These are phyloP conservation scores for Hyaloscypha hepaticicola DNA, from an alignment of 495 filamentous ascomycete species.

Conservation along the genomic window DNA sequence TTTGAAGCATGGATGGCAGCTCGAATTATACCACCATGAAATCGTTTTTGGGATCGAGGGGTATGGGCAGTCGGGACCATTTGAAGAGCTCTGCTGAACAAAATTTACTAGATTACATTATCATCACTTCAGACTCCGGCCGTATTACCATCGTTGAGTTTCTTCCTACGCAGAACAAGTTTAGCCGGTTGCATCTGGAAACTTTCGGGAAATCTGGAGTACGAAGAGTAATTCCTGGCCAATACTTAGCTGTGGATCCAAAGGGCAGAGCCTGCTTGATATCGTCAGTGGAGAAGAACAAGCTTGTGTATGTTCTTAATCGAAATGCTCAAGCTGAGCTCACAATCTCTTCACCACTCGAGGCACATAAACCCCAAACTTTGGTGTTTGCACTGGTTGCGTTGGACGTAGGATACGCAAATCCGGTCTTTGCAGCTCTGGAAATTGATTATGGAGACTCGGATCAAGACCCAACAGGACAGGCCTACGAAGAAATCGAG, in stretches of 20 bases:
- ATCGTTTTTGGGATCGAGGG: conserved; percentile 10
- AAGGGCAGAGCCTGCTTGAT: conserved; percentile 94
- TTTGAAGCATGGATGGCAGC: conserved; percentile 59
- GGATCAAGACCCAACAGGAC: conserved; percentile 86
- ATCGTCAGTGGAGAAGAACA: conserved; percentile 96
- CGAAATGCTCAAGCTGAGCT: conserved; percentile 91
- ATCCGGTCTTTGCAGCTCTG: conserved; percentile 91
- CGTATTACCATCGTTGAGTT: conserved; percentile 95
- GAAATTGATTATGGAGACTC: conserved; percentile 91
- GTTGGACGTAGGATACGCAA: conserved; percentile 93
- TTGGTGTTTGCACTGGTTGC: conserved; percentile 83
- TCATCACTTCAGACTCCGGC: conserved; percentile 92
- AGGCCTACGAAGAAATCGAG: conserved; percentile 77
- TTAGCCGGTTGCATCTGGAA: conserved; percentile 87
- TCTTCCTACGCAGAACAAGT: conserved; percentile 78
- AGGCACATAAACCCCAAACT: conserved; percentile 94
- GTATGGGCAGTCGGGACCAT: conserved; percentile 29
- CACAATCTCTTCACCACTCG: conserved; percentile 95
- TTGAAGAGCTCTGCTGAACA: conserved; percentile 57
- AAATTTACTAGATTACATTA: conserved; percentile 79
- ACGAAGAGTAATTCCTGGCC: conserved; percentile 88
- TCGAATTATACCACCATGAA: conserved; percentile 28
- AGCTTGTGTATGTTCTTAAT: conserved; percentile 97
- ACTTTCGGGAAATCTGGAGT: conserved; percentile 98
- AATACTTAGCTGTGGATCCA: conserved; percentile 92